Evolutionary conservation across 768 basidiomycete genomes (phyloP).

Genomic region (Rhizopogon vinicolor): DNA sequence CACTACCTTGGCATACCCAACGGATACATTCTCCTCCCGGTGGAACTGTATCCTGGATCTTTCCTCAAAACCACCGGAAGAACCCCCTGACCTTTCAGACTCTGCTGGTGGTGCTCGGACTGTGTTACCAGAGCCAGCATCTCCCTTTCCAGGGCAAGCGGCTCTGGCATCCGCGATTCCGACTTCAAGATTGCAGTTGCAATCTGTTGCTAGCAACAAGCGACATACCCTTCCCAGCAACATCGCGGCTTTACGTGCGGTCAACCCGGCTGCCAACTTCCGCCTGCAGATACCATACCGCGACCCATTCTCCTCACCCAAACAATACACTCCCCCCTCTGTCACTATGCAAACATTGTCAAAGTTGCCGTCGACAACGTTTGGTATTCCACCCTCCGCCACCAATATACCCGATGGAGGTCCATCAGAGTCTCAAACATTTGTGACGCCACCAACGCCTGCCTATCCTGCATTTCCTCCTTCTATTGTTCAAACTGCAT

Average conservation of each 20-base stretch:
- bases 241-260: constrained; percentile 26
- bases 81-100: constrained; percentile 13
- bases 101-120: constrained; percentile 19
- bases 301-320: constrained; percentile 17
- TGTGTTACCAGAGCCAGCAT: constrained; percentile 70
- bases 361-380: constrained; percentile 23
- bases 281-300: constrained; percentile 24
- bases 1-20: constrained; percentile 46
- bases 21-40: constrained; percentile 70
- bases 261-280: constrained; percentile 11
- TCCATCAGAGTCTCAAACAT: constrained; percentile 16
- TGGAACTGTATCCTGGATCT: constrained; percentile 93
- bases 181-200: constrained; percentile 21
- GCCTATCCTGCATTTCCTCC: constrained; percentile 69
- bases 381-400: constrained; percentile 29
- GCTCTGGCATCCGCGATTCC: constrained; percentile 16
- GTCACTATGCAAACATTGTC: constrained; percentile 28
- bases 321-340: constrained; percentile 30
- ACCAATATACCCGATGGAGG: constrained; percentile 7
- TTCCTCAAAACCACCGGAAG: constrained; percentile 28
- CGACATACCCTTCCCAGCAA: constrained; percentile 45
- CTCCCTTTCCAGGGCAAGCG: constrained; percentile 61
- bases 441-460: constrained; percentile 50
- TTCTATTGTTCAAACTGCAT: constrained; percentile 44
- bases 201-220: constrained; percentile 51